A percentile compares a stretch with the other conserved stretches of the same genome.
Evolutionary conservation across 495 filamentous ascomycete genomes (phyloP).

Genomic region (Penicillium steckii): DNA sequence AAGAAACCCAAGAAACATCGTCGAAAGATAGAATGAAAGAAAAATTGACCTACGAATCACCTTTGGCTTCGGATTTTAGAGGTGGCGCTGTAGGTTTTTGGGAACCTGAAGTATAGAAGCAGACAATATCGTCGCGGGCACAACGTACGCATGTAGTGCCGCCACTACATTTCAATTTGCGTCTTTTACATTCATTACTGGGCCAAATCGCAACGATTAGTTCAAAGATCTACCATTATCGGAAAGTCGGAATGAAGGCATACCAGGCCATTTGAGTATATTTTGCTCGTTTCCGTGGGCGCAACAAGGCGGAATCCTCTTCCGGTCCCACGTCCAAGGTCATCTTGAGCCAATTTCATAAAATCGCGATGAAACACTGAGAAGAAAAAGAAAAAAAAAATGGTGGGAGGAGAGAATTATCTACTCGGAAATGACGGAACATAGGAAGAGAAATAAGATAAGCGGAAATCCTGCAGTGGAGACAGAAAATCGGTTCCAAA

Average conservation of each 20-base stretch:
- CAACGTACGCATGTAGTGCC: slow-evolving; percentile 75
- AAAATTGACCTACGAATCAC: slow-evolving; percentile 21
- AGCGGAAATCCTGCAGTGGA: neutral
- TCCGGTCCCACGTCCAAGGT: neutral
- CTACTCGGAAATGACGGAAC: neutral
- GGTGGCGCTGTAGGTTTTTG: slow-evolving; percentile 2
- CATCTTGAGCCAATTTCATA: neutral
- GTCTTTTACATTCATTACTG: slow-evolving; percentile 82
- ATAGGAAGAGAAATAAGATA: neutral
- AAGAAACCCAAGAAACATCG: neutral
- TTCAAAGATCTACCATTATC: neutral
- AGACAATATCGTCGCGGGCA: slow-evolving; percentile 59
- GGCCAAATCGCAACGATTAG: slow-evolving; percentile 5
- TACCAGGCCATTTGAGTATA: neutral
- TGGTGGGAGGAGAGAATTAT: neutral
- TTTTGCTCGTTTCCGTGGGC: slow-evolving; percentile 4
- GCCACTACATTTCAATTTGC: slow-evolving; percentile 91
- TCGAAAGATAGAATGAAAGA: neutral
- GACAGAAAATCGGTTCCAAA: neutral
- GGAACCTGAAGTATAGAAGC: slow-evolving; percentile 63
- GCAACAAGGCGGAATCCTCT: neutral
- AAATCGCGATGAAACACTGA: neutral
- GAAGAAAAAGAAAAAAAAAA: neutral
- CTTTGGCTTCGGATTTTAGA: slow-evolving; percentile 10
- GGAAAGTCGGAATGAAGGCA: neutral